Conservation (phyloP, 139 green algal genomes). For the Edaphochlamys debaryana region DNA sequence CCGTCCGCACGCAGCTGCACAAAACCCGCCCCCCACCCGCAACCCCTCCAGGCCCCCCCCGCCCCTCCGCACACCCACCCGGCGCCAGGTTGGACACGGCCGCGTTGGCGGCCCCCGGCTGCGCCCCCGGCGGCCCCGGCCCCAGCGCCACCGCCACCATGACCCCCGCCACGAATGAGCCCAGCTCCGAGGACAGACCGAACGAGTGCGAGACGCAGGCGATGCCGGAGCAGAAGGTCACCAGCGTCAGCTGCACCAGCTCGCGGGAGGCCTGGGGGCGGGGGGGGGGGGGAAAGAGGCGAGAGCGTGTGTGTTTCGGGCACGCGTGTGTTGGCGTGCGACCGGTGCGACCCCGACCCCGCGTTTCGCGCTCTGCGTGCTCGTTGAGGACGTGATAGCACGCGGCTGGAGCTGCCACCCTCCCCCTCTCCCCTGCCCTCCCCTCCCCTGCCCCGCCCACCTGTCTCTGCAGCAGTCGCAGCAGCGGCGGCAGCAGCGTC, state of each 20-base stretch:
- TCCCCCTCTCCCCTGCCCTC: too few relatives aligned
- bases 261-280: conserved; percentile 64
- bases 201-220: conserved; percentile 70
- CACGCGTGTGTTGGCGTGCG: too few relatives aligned
- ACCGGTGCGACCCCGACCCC: too few relatives aligned
- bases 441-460: too few relatives aligned
- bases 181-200: conserved; percentile 88
- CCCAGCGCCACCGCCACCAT: conserved; percentile 24
- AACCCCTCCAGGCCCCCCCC: not conserved
- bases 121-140: not conserved
- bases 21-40: too few relatives aligned
- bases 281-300: not conserved
- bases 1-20: too few relatives aligned
- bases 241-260: conserved; percentile 83
- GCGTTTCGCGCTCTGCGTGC: too few relatives aligned
- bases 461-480: conserved; percentile 58
- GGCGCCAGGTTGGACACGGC: not conserved
- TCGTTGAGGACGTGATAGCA: too few relatives aligned
- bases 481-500: conserved; percentile 68
- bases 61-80: too few relatives aligned
- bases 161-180: conserved; percentile 90
- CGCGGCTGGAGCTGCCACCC: too few relatives aligned
- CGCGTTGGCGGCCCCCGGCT: not conserved
- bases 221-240: conserved; percentile 83
- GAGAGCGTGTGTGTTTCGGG: not conserved